Conservation (phyloP, 768 basidiomycete species). For the Suillus subaureus region DNA sequence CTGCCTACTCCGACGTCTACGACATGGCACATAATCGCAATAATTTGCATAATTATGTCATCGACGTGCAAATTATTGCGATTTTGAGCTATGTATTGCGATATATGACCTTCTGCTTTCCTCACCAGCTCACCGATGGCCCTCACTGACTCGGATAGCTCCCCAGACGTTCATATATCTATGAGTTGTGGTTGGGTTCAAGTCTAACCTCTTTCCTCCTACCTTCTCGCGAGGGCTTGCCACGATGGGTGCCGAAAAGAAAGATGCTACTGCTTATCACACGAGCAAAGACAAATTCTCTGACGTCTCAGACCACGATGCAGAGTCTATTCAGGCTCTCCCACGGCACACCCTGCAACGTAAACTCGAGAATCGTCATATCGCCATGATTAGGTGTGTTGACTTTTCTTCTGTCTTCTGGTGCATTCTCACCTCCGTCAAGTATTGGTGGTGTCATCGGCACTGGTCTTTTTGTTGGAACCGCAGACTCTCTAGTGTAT, state of each 20-base stretch:
- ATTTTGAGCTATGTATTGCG: too few species aligned
- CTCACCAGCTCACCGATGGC: too few species aligned
- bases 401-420: neutral
- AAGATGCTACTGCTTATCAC: neutral
- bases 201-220: neutral
- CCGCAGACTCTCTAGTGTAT: constrained; percentile 46
- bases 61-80: too few species aligned
- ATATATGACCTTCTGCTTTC: too few species aligned
- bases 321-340: constrained; percentile 16
- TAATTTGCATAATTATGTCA: too few species aligned
- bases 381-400: constrained; percentile 77
- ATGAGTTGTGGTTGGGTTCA: neutral
- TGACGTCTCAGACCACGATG: constrained; percentile 21
- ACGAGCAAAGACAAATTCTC: constrained; percentile 9
- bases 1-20: too few species aligned
- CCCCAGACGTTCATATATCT: neutral
- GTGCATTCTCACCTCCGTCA: constrained; percentile 5
- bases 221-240: neutral
- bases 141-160: too few species aligned
- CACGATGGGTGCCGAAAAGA: constrained; percentile 27
- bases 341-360: constrained; percentile 41
- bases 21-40: too few species aligned
- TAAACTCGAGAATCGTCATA: constrained; percentile 75
- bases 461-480: constrained; percentile 74
- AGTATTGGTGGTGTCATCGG: constrained; percentile 64